A percentile compares a stretch with the other conserved stretches of the same genome.
These are phyloP conservation scores for Sclerotinia subarctica DNA, from an alignment of 2,329 filamentous ascomycete genomes.

Conservation along the genomic window DNA sequence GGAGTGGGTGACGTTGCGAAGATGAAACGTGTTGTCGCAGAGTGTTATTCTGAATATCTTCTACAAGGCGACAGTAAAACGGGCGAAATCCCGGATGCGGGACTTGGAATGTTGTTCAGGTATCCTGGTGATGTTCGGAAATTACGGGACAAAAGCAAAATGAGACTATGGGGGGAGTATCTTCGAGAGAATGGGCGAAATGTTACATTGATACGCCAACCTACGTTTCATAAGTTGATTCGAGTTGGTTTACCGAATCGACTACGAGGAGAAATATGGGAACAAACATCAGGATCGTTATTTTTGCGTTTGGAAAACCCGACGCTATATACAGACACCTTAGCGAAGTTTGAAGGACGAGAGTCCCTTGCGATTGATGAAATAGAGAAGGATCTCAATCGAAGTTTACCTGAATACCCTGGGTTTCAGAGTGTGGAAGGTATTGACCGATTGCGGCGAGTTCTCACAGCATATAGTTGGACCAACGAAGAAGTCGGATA, in stretches of 20 bases:
- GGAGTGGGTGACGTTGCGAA: constrained; percentile 85
- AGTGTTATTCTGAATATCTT: constrained; percentile 90
- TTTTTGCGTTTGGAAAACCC: constrained; percentile 86
- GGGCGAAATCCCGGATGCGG: constrained; percentile 80
- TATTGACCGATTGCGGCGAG: constrained; percentile 81
- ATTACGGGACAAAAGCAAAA: constrained; percentile 90
- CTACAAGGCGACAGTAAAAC: constrained; percentile 60
- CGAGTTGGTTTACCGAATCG: constrained; percentile 92
- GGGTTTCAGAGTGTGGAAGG: constrained; percentile 96
- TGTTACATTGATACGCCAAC: constrained; percentile 85
- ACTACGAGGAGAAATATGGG: constrained; percentile 91
- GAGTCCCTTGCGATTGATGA: constrained; percentile 96
- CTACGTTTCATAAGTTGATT: constrained; percentile 96
- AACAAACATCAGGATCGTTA: constrained; percentile 86
- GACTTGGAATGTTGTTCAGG: constrained; percentile 85
- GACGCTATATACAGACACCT: constrained; percentile 76
- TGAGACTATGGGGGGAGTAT: constrained; percentile 96
- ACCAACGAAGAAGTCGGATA: constrained; percentile 93
- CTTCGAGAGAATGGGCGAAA: constrained; percentile 93
- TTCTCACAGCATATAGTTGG: constrained; percentile 97
- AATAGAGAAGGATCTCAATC: constrained; percentile 97
- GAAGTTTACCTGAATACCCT: constrained; percentile 93
- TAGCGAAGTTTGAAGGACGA: constrained; percentile 77
- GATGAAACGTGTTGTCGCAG: constrained; percentile 72
- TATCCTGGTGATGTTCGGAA: constrained; percentile 96